Evolutionary conservation across 306 rosid species (phyloP), one percentile per base, ranked within the genome.

Genomic region (Oxytropis ochrocephala): DNA sequence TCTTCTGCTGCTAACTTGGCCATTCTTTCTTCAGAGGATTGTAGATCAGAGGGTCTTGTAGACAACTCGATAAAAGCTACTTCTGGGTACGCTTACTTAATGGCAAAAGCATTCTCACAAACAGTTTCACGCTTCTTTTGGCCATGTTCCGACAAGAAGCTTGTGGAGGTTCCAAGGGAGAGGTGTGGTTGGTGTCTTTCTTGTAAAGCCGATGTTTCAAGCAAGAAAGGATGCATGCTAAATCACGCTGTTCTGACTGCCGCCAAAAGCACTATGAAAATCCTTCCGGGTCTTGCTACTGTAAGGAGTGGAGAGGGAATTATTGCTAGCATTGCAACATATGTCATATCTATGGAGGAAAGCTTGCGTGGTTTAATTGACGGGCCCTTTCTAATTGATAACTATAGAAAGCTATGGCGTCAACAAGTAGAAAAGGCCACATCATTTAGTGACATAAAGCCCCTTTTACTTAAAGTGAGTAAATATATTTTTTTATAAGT

Each of bases 141-240:
- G 98, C 98, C 98, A 46, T 86, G 85, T 69, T 84, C 83, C 59
- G 98, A 92, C 61, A 92, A 84, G 83, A 92, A 92, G 86, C 92
- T 83, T 58, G 84, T 79, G 75, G 98, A 92, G 82, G 89, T 89
- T 64, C 96, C 96, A 17, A 92, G 98, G 70, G 98, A 92, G 88
- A 92, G 96, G 81, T 92, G 98, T 77, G 95, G 95, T 74, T 92
- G 98, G 98, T 92, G 98, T 79, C 85, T 87, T 70, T 86, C 98
- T 67, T 92, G 98, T 77, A 88, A 88, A 82, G 82, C 92, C 50
- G 7, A 74, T 33, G 85, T 77, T 69, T 61, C 92, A 58, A 86
- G 98, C 87, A 92, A 87, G 92, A 89, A 84, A 83, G 96, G 92
- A 44, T 92, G 98, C 79, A 86, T 89, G 96, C 72, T 92, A 78